phyloP scores from a whole-genome alignment of 2,329 filamentous ascomycete species.

The Ustilaginoidea virens region DNA sequence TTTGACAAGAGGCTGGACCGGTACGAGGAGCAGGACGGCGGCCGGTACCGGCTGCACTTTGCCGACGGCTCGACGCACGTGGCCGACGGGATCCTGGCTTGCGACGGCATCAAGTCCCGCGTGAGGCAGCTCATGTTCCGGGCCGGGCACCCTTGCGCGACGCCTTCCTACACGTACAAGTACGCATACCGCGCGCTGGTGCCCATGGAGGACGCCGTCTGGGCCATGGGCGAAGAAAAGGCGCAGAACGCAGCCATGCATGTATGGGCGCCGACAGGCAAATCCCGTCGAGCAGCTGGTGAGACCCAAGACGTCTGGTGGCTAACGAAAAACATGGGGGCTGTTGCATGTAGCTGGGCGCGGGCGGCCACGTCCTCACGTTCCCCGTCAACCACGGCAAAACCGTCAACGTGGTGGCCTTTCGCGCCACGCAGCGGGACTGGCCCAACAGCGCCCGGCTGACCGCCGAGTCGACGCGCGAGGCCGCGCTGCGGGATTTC shows the following conservation, averaged over 20 bases:
- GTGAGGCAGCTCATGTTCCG: constrained; percentile 34
- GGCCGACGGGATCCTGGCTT: constrained; percentile 33
- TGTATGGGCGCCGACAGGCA: neutral
- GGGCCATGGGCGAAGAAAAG: constrained; percentile 26
- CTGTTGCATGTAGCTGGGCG: constrained; percentile 2
- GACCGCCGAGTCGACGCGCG: constrained; percentile 2
- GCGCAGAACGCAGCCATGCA: constrained; percentile 11
- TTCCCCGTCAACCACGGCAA: constrained; percentile 4
- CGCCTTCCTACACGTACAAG: constrained; percentile 32
- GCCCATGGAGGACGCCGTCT: constrained; percentile 34
- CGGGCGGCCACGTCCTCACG: constrained; percentile 3
- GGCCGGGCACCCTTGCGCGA: constrained; percentile 19
- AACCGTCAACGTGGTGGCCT: constrained; percentile 4
- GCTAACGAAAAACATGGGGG: neutral
- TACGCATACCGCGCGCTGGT: constrained; percentile 37
- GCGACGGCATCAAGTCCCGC: constrained; percentile 48
- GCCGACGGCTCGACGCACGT: constrained; percentile 15
- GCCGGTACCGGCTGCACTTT: constrained; percentile 18
- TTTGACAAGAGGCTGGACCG: constrained; percentile 21
- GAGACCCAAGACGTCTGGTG: neutral
- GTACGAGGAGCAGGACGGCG: constrained; percentile 11
- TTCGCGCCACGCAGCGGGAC: neutral
- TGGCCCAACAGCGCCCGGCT: constrained; percentile 1
- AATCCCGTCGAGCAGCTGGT: neutral
- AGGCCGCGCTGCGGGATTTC: constrained; percentile 3